Evolutionary conservation across 1,284 basidiomycete genomes (phyloP), one percentile per base, ranked within the genome.

Genomic region (Microbotryum intermedium): DNA sequence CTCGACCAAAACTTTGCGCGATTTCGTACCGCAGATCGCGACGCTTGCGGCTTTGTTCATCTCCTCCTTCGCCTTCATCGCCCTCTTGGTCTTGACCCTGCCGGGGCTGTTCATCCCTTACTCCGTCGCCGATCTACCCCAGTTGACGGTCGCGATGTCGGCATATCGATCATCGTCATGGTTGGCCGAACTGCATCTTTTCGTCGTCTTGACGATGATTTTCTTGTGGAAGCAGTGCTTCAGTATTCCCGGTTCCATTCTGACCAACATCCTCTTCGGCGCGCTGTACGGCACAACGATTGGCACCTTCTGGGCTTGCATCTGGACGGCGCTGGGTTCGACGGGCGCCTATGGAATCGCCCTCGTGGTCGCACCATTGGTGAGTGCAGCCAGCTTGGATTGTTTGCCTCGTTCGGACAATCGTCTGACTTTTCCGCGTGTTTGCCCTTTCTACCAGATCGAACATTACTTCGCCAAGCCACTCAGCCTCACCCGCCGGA

Each of bases 221-320:
- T 72, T 73, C 60, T 56, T 73, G 25, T 72, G 67, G 65, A 73
- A 73, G 57, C 72, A 73, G 60, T 68, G 69, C 39, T 73, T 72
- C 54, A 68, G 66, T 7, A 70, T 72, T n/a, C 72, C 72, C 0
- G 72, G 72, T 20, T 68, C 65, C 28, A 60, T 72, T 16, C 49
- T 73, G 20, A 69, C 68, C 50, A 73, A 73, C 55, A 68, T 72
- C 30, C 55, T 73, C 16, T 71, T 72, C 29, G 72, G 72, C 2
- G 64, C 71, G 23, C 52, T 73, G 50, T 73, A 72, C 28, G 70
- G 70, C 39, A 68, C 67, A 21, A 30, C 52, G 20, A 53, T 58
- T 39, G 67, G 67, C 2, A 66, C 61, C 2, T 44, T 30, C 51
- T 65, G 60, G 64, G 62, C 67, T 2, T 68, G 67, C 23, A 29